Base-by-base conservation (phyloP, 345 rosid species). In the Lagerstroemia speciosa region DNA sequence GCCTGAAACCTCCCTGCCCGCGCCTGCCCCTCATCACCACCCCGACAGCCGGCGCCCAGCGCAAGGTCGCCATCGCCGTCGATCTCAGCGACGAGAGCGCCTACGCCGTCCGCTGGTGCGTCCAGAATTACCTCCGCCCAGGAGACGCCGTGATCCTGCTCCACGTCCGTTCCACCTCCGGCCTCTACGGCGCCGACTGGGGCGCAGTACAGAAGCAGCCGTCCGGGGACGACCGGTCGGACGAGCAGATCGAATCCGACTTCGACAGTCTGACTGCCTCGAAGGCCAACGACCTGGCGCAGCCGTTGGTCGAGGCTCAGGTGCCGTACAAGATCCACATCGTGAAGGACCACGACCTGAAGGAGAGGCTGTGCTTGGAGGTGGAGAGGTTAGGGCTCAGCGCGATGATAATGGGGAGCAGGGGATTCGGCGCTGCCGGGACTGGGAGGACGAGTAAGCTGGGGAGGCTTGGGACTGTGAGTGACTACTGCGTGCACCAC, bases 281-380 rank as follows among this genome's bases (percentile, higher is more conserved):
- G 7, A 91, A 84, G 38, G 86, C 83, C 20, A 79, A 83, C 67
- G 84, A 78, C 64, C 78, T 93, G 17, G 92, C 96, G 17, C 82
- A 80, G 67, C 97, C 97, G 12, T 82, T 93, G 70, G 84, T 84
- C 66, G 92, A 84, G 71, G 87, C 76, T 24, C 80, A 76, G 69
- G 77, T 90, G 31, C 89, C 96, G 31, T 85, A 80, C 74, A 90
- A 83, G 82, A 82, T 86, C 77, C 91, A 86, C 73, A 80, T 90
- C 60, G 97, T 93, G 71, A 90, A 86, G 81, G 98, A 93, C 69
- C 89, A 79, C 43, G 98, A 90, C 70, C 78, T 93, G 96, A 90
- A 90, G 81, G 97, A 93, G 77, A 77, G 98, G 72, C 71, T 93
- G 37, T 93, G 97, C 62, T 75, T 90, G 78, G 98, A 90, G 83